Conservation (phyloP, 306 rosid genomes). For the Prosopis cineraria region DNA sequence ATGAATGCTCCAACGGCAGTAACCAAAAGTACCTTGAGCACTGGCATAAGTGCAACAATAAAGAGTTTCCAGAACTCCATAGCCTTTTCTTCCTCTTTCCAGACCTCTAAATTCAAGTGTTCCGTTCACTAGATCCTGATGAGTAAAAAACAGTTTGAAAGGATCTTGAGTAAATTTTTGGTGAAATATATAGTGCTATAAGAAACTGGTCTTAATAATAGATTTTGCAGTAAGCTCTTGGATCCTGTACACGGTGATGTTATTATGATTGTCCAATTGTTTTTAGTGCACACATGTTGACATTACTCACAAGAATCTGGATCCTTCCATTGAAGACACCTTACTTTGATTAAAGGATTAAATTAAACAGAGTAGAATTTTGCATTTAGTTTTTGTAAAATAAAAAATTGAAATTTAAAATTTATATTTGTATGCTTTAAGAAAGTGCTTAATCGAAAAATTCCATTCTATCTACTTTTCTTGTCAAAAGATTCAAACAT, state of each 20-base stretch:
- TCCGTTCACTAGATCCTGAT: background rate
- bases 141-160: background rate
- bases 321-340: too few relatives aligned
- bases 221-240: background rate
- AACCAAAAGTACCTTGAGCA: constrained; percentile 34
- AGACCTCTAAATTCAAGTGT: background rate
- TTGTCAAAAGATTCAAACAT: too few relatives aligned
- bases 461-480: too few relatives aligned
- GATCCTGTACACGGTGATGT: background rate
- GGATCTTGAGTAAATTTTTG: background rate
- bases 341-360: too few relatives aligned
- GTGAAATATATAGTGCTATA: background rate
- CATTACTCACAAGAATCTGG: background rate
- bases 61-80: constrained; percentile 41
- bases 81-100: background rate
- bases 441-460: too few relatives aligned
- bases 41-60: constrained; percentile 33
- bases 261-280: too few relatives aligned
- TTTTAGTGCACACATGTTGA: too few relatives aligned
- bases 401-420: too few relatives aligned
- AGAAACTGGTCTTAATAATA: background rate
- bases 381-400: too few relatives aligned
- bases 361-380: too few relatives aligned
- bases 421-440: too few relatives aligned
- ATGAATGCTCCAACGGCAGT: constrained; percentile 37